These are phyloP conservation scores for Euphorbia pulcherrima DNA, from an alignment of 345 rosid genomes.

Conservation along the genomic window DNA sequence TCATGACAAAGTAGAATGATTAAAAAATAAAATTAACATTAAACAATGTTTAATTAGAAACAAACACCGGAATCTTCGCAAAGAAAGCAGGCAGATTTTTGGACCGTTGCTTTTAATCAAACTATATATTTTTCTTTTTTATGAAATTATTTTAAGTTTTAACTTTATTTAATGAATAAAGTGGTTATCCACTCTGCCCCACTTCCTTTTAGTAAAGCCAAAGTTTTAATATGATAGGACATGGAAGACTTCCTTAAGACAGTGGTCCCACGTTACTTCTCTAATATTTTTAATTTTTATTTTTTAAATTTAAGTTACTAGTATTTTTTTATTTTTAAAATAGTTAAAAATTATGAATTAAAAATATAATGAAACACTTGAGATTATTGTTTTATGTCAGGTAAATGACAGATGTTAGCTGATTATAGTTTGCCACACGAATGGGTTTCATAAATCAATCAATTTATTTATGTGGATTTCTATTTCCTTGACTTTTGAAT, in stretches of 20 bases:
- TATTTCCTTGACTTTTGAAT: conserved; percentile 4
- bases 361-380: too few relatives aligned
- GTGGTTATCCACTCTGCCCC: not conserved
- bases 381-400: too few relatives aligned
- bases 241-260: not conserved
- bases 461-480: not conserved
- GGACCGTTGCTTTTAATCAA: conserved; percentile 24
- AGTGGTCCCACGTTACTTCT: not conserved
- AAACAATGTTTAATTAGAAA: not conserved
- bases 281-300: too few relatives aligned
- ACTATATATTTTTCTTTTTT: not conserved
- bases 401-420: too few relatives aligned
- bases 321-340: too few relatives aligned
- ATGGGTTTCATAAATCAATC: not conserved
- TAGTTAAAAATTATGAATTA: too few relatives aligned
- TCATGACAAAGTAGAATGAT: not conserved
- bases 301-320: too few relatives aligned
- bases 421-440: not conserved
- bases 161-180: not conserved
- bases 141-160: not conserved
- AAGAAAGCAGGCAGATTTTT: conserved; percentile 37
- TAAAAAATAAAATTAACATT: too few relatives aligned
- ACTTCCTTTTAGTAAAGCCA: conserved; percentile 1
- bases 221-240: not conserved
- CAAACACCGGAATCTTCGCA: conserved; percentile 45